Base-by-base conservation (phyloP, 2,329 filamentous ascomycete genomes). In the Penicillium nordicum region DNA sequence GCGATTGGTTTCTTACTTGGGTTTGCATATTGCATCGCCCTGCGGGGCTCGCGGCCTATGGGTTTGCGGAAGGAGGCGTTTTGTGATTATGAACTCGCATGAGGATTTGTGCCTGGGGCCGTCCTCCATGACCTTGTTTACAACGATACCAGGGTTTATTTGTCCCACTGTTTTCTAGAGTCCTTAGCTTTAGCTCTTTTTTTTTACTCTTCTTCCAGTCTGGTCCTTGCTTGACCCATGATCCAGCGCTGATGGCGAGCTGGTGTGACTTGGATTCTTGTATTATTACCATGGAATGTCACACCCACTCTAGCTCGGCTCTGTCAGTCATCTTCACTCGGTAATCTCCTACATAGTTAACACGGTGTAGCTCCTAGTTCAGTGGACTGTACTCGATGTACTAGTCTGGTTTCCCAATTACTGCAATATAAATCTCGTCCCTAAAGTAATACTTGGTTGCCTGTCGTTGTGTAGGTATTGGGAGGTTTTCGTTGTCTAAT, bases 71-170 rank as follows among this genome's bases (percentile, higher is more conserved):
- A 32, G 44, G 57, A 40, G 61, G 61, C 59, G 63, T 65, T 66
- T 58, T 50, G 25, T 58, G 45, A 48, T 41, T 63, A 52, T 29
- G 29, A 53, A 58, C 29, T 57, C 50, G 49, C 59, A 64, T 62
- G 62, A 49, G 46, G 59, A 50, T 21, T n/a, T n/a, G 45, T 63
- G 63, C 63, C 63, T 60, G 62, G 62, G 27, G 63, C 63, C 61
- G 40, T 61, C 36, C 50, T 58, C 18, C 5, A 45, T 44, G 34
- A 47, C 57, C 63, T 62, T 57, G 42, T 43, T 40, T 46, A 59
- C 53, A 53, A 61, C 29, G 55, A 47, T 53, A 38, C 27, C 43
- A 42, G 47, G 38, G 38, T 41, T 34, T 16, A 34, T 36, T 44
- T 50, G 48, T 34, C 25, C 38, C 30, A 37, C n/a, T 29, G 23